These are phyloP conservation scores for Trifolium dubium DNA, from an alignment of 306 rosid genomes.

Conservation along the genomic window DNA sequence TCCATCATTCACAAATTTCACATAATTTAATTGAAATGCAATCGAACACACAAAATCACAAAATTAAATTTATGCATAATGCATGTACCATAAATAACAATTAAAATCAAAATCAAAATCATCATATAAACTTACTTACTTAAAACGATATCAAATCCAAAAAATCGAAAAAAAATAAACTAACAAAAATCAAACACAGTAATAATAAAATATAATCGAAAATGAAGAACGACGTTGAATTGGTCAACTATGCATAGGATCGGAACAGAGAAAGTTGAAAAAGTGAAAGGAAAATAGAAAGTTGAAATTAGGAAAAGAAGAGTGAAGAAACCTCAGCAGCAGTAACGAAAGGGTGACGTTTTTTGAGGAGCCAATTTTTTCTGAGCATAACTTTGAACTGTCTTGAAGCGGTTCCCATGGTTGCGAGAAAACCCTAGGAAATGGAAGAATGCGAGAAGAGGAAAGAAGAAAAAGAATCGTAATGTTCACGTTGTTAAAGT, in stretches of 20 bases:
- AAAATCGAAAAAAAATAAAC: not conserved
- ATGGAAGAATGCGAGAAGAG: not conserved
- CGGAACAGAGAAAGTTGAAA: not conserved
- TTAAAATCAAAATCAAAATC: not conserved
- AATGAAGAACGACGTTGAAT: conserved; percentile 12
- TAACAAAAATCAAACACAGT: not conserved
- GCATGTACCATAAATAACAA: not conserved
- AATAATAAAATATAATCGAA: not conserved
- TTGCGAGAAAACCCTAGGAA: conserved; percentile 44
- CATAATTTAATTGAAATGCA: conserved; percentile 30
- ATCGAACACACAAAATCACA: not conserved
- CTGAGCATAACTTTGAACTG: conserved; percentile 92
- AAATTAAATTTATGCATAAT: not conserved
- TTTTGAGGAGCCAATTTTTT: conserved; percentile 95
- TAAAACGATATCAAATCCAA: not conserved
- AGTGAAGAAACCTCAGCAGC: conserved; percentile 70
- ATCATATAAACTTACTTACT: not conserved
- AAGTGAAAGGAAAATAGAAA: not conserved
- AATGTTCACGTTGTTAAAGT: conserved; percentile 21
- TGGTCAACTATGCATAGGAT: conserved; percentile 24
- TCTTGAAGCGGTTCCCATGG: conserved; percentile 72
- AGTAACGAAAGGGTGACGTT: conserved; percentile 86
- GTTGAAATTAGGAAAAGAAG: not conserved
- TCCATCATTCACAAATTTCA: not conserved
- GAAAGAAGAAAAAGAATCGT: not conserved